phyloP scores from a whole-genome alignment of 2,329 filamentous ascomycete species.

The Cladosporium sp. region DNA sequence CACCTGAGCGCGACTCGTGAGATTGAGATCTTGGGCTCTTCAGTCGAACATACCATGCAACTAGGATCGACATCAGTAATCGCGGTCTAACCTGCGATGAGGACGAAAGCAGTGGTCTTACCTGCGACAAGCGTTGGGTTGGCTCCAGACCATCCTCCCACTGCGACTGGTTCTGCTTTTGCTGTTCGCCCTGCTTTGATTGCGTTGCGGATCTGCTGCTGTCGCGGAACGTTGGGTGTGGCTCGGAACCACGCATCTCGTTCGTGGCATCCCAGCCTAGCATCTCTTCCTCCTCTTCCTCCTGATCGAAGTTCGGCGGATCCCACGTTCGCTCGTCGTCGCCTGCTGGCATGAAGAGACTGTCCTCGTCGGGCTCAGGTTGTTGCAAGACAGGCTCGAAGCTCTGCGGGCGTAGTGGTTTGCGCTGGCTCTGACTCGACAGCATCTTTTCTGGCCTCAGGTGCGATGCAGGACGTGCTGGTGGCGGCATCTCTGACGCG shows the following conservation, averaged over 20 bases:
- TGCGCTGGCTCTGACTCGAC: conserved; percentile 31
- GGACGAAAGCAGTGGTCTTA: conserved; percentile 41
- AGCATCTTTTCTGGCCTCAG: conserved; percentile 35
- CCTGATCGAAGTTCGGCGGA: conserved; percentile 64
- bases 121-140: conserved; percentile 72
- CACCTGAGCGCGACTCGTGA: not conserved
- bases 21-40: conserved; percentile 19
- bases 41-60: conserved; percentile 43
- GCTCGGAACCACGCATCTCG: conserved; percentile 53
- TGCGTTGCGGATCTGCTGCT: conserved; percentile 31
- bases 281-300: conserved; percentile 65
- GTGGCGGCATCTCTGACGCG: conserved; percentile 44
- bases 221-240: conserved; percentile 48
- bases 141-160: conserved; percentile 58
- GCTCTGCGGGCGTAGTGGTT: conserved; percentile 26
- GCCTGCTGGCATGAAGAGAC: conserved; percentile 66
- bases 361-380: conserved; percentile 63
- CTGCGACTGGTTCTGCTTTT: conserved; percentile 17
- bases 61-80: conserved; percentile 29
- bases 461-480: conserved; percentile 35
- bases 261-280: conserved; percentile 74
- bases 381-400: conserved; percentile 48
- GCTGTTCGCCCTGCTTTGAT: conserved; percentile 19
- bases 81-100: not conserved
- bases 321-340: conserved; percentile 74